Percentiles rank a stretch among this genome's conserved stretches.
Conservation (phyloP, 108 stramenopile species). For the Stephanodiscus minutulus region DNA sequence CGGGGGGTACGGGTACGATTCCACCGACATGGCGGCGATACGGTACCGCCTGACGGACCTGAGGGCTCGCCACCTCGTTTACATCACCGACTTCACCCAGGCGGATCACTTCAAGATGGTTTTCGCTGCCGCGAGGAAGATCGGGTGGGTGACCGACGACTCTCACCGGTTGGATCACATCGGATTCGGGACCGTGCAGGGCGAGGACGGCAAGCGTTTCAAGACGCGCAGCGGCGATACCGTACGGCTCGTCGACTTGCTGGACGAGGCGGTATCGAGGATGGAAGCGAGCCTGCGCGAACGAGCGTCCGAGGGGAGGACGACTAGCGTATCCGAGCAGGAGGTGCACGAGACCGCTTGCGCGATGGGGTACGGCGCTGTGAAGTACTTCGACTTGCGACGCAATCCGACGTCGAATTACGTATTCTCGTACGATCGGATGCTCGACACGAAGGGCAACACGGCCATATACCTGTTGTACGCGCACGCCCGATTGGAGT, state of each 20-base stretch:
- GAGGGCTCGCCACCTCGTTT: conserved; percentile 86
- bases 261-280: conserved; percentile 92
- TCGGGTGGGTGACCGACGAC: conserved; percentile 87
- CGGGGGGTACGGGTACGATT: conserved; percentile 99
- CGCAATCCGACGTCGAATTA: conserved; percentile 97
- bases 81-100: conserved; percentile 96
- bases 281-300: conserved; percentile 85
- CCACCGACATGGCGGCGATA: conserved; percentile 99
- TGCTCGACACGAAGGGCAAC: conserved; percentile 98
- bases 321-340: conserved; percentile 78
- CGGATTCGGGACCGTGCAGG: conserved; percentile 97
- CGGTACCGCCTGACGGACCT: conserved; percentile 88
- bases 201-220: conserved; percentile 98
- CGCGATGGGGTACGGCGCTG: conserved; percentile 97
- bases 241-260: conserved; percentile 96
- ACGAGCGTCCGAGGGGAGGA: conserved; percentile 68
- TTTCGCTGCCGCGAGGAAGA: conserved; percentile 90
- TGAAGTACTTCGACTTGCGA: conserved; percentile 99
- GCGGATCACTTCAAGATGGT: conserved; percentile 93
- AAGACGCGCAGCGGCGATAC: conserved; percentile 98
- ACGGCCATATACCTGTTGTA: conserved; percentile 99
- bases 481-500: conserved; percentile 95
- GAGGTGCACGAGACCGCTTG: conserved; percentile 90
- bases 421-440: conserved; percentile 96
- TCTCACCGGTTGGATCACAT: conserved; percentile 90